A percentile compares a stretch with the other conserved stretches of the same genome.
Evolutionary conservation across 306 rosid genomes (phyloP).

Genomic region (Senna siamea): DNA sequence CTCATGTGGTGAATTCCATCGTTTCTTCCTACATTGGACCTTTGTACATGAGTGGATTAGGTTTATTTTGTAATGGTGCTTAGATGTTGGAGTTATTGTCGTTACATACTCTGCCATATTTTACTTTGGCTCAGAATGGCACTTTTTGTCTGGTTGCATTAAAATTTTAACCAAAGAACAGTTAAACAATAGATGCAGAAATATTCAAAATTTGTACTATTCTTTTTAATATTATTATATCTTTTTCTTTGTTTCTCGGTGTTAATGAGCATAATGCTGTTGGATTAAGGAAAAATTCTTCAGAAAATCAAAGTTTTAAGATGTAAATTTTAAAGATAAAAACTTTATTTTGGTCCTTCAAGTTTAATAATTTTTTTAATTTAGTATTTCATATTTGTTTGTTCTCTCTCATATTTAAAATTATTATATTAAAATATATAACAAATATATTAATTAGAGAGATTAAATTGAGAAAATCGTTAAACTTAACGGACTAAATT

Average conservation of each 20-base stretch:
- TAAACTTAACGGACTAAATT: too few species aligned
- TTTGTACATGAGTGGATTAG: too few species aligned
- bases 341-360: too few species aligned
- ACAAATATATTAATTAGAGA: too few species aligned
- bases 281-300: neutral
- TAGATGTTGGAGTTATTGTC: constrained; percentile 32
- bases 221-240: neutral
- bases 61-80: too few species aligned
- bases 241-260: neutral
- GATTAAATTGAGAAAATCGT: too few species aligned
- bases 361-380: too few species aligned
- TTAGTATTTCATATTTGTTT: too few species aligned
- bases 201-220: neutral
- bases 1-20: neutral
- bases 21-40: constrained; percentile 22
- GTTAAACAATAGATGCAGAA: neutral
- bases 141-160: neutral
- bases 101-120: constrained; percentile 7
- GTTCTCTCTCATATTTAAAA: too few species aligned
- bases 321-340: too few species aligned
- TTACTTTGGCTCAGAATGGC: neutral
- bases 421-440: too few species aligned
- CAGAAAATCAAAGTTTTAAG: too few species aligned
- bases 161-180: neutral
- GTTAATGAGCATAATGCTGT: neutral